phyloP scores from a whole-genome alignment of 192 early-diverging fungal species.

The Endogone sp. region DNA sequence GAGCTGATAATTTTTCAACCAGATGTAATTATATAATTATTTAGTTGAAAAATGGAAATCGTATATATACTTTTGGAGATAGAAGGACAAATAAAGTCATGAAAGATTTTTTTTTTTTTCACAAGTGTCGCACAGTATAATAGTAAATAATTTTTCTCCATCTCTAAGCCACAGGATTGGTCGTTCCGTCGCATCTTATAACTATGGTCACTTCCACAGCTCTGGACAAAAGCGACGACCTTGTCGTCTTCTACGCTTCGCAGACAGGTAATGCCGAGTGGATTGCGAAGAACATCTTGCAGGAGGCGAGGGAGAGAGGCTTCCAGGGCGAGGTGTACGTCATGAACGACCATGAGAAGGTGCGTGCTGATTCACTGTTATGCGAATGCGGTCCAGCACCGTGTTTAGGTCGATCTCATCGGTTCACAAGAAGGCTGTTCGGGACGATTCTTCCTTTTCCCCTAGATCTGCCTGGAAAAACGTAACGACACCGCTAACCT shows the following conservation, averaged over 20 bases:
- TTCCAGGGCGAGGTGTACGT: constrained; percentile 57
- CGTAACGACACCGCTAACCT: not conserved
- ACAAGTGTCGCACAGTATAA: too few species aligned
- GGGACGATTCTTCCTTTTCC: too few species aligned
- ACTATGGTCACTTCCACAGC: not conserved
- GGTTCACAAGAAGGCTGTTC: too few species aligned
- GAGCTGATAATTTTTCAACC: too few species aligned
- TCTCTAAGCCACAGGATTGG: not conserved
- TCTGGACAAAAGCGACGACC: not conserved
- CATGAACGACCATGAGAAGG: constrained; percentile 74
- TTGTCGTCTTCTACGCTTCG: constrained; percentile 72
- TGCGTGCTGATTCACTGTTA: constrained; percentile 8
- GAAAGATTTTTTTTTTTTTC: too few species aligned
- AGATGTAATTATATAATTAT: too few species aligned
- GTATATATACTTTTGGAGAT: too few species aligned
- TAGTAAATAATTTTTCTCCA: not conserved
- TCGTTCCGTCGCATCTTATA: too few species aligned
- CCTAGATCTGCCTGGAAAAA: too few species aligned
- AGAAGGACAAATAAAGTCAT: too few species aligned
- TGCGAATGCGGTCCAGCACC: not conserved
- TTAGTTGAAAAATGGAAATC: too few species aligned
- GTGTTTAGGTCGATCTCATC: not conserved
- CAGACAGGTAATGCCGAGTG: constrained; percentile 96
- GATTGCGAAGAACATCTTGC: constrained; percentile 80
- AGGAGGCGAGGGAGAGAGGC: constrained; percentile 71